These are phyloP conservation scores for Astragalus membranaceus DNA, from an alignment of 306 rosid genomes.

Conservation along the genomic window DNA sequence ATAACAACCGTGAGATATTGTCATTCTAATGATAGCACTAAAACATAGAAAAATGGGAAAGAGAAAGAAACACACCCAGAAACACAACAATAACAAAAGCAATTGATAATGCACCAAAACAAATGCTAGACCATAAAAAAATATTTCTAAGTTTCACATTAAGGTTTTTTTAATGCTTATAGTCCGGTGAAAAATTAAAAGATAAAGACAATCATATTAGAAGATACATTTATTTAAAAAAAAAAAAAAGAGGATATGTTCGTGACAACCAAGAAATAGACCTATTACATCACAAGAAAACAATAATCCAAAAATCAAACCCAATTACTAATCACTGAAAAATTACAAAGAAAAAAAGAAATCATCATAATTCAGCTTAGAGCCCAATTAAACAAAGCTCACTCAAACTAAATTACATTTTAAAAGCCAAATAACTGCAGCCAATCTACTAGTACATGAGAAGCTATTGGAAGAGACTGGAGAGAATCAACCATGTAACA, in stretches of 20 bases:
- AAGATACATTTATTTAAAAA: neutral
- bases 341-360: neutral
- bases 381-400: neutral
- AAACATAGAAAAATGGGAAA: constrained; percentile 4
- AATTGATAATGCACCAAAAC: neutral
- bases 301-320: neutral
- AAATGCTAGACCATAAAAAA: neutral
- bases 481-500: constrained; percentile 9
- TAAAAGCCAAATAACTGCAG: constrained; percentile 9
- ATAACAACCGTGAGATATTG: constrained; percentile 25
- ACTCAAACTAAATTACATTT: constrained; percentile 10
- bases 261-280: neutral
- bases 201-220: neutral
- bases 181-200: neutral
- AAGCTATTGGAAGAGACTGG: neutral
- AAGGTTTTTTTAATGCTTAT: constrained; percentile 1
- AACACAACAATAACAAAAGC: neutral
- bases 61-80: neutral
- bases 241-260: neutral
- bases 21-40: constrained; percentile 13
- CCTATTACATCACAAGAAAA: neutral
- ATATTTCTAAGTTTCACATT: neutral
- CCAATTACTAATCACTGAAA: neutral
- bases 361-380: neutral
- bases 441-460: neutral